Evolutionary conservation across 176 grass and related monocot genomes (phyloP).

Genomic region (Hyparrhenia diplandra): DNA sequence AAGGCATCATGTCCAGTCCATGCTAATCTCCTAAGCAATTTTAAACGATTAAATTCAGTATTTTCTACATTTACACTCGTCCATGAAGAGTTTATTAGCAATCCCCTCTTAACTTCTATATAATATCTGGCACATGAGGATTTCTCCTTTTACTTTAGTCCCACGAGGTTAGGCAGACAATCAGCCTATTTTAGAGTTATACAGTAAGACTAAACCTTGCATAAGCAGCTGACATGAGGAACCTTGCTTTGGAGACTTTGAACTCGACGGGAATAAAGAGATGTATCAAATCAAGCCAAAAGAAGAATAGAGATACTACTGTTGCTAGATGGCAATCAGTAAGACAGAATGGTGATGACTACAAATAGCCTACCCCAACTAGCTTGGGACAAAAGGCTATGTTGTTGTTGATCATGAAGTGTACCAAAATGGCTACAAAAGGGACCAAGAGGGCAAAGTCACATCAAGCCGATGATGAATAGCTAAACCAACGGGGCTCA

Average conservation of each 20-base stretch:
- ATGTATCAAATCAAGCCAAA: neutral
- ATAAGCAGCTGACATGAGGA: neutral
- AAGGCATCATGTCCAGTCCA: neutral
- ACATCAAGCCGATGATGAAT: too few species aligned
- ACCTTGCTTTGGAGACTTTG: neutral
- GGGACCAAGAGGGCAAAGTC: too few species aligned
- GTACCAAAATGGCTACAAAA: too few species aligned
- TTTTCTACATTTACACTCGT: neutral
- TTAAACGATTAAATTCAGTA: neutral
- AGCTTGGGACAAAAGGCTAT: too few species aligned
- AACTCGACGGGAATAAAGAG: neutral
- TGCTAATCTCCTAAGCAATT: neutral
- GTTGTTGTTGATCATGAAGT: neutral
- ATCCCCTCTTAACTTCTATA: neutral
- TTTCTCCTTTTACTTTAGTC: neutral
- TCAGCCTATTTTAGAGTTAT: neutral
- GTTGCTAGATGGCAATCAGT: neutral
- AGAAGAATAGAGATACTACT: neutral
- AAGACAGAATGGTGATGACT: neutral
- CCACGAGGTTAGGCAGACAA: neutral
- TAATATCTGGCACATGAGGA: neutral
- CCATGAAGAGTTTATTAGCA: neutral
- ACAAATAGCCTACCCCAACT: too few species aligned
- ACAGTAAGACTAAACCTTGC: neutral
- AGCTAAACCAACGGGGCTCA: too few species aligned